Conservation (phyloP, 2,329 filamentous ascomycete genomes). For the Coleophoma crateriformis region DNA sequence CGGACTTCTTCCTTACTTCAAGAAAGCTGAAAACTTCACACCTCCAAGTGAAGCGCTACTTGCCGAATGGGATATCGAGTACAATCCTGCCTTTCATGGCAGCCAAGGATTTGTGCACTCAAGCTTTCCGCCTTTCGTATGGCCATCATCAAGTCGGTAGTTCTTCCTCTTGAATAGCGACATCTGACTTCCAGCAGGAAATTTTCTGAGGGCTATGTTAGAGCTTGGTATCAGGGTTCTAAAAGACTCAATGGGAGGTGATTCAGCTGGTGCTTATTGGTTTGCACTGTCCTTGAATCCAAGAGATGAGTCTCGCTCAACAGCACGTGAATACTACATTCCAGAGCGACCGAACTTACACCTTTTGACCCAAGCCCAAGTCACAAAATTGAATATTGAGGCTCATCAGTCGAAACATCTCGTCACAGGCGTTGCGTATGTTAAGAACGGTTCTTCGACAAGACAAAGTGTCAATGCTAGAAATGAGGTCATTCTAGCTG, state of each 20-base stretch:
- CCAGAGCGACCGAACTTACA: conserved; percentile 18
- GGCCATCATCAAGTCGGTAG: conserved; percentile 26
- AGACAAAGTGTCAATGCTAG: conserved; percentile 9
- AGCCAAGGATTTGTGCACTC: conserved; percentile 30
- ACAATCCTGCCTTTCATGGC: conserved; percentile 27
- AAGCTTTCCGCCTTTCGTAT: conserved; percentile 32
- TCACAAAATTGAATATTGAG: conserved; percentile 20
- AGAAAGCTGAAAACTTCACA: conserved; percentile 33
- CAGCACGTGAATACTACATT: conserved; percentile 30
- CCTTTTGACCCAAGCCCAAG: conserved; percentile 6
- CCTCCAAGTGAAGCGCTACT: conserved; percentile 23
- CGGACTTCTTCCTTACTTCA: conserved; percentile 34
- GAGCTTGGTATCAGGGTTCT: conserved; percentile 29
- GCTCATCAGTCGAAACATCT: background rate
- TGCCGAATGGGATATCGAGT: conserved; percentile 28
- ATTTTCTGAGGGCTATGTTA: conserved; percentile 24
- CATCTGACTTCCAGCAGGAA: background rate
- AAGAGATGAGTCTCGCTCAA: conserved; percentile 27
- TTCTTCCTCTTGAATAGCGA: background rate
- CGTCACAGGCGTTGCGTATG: conserved; percentile 1
- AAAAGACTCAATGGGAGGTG: conserved; percentile 31
- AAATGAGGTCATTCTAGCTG: conserved; percentile 30
- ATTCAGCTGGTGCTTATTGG: conserved; percentile 30
- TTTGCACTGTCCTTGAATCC: conserved; percentile 25
- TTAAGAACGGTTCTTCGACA: background rate